Percentiles rank a stretch among this genome's conserved stretches.
These are phyloP conservation scores for Thymus quinquecostatus DNA, from an alignment of 257 asterid species.

Conservation along the genomic window DNA sequence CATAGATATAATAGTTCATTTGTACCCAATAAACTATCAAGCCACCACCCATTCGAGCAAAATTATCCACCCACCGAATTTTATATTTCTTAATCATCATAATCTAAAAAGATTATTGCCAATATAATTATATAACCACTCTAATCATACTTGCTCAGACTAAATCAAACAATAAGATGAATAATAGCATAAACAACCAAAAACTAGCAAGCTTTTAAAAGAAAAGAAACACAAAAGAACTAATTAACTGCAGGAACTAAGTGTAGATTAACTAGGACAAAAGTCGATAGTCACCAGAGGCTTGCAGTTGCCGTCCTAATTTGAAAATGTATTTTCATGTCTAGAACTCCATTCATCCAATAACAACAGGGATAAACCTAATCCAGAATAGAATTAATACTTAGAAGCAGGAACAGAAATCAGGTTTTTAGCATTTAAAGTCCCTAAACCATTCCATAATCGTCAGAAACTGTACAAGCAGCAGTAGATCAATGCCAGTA, in stretches of 20 bases:
- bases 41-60: not conserved
- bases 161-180: not conserved
- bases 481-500: slow-evolving; percentile 33
- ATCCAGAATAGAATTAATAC: not conserved
- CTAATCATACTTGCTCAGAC: not conserved
- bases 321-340: not conserved
- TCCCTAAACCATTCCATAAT: not conserved
- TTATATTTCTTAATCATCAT: not conserved
- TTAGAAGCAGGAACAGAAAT: not conserved
- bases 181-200: not conserved
- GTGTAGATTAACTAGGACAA: not conserved
- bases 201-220: not conserved
- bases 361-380: too few species aligned
- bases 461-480: not conserved
- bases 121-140: not conserved
- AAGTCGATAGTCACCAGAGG: not conserved
- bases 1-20: not conserved
- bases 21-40: not conserved
- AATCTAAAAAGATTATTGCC: slow-evolving; percentile 1
- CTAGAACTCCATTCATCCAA: too few species aligned
- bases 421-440: not conserved
- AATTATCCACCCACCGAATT: too few species aligned
- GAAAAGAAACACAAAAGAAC: not conserved
- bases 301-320: not conserved
- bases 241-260: not conserved